Conservation (phyloP, 352 stramenopile species). For the Blastocystis sp. region DNA sequence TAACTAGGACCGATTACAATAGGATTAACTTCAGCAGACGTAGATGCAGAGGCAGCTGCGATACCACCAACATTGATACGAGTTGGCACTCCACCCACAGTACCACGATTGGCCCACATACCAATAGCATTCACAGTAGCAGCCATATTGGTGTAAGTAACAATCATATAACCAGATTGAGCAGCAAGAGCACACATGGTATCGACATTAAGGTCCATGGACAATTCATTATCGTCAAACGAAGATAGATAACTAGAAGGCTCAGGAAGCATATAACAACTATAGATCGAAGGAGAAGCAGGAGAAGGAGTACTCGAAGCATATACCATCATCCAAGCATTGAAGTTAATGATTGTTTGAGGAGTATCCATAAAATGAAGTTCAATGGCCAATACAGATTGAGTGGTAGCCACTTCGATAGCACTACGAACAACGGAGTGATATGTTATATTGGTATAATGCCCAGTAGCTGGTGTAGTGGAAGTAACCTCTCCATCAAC, state of each 20-base stretch:
- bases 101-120: not conserved
- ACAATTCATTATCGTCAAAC: not conserved
- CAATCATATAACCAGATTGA: not conserved
- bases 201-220: not conserved
- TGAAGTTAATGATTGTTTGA: not conserved
- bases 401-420: not conserved
- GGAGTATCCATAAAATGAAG: not conserved
- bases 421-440: conserved; percentile 1
- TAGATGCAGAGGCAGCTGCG: not conserved
- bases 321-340: conserved; percentile 22
- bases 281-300: not conserved
- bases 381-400: conserved; percentile 8
- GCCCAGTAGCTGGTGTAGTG: not conserved
- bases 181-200: not conserved
- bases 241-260: not conserved
- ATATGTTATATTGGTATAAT: not conserved
- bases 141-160: not conserved
- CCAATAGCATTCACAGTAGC: not conserved
- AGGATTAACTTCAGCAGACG: not conserved
- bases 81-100: not conserved
- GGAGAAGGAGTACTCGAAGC: not conserved
- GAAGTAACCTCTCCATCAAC: not conserved
- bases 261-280: not conserved
- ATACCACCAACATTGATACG: not conserved
- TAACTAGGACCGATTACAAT: not conserved